phyloP scores from a whole-genome alignment of 1,284 basidiomycete genomes.

The Neonothopanus nambi region DNA sequence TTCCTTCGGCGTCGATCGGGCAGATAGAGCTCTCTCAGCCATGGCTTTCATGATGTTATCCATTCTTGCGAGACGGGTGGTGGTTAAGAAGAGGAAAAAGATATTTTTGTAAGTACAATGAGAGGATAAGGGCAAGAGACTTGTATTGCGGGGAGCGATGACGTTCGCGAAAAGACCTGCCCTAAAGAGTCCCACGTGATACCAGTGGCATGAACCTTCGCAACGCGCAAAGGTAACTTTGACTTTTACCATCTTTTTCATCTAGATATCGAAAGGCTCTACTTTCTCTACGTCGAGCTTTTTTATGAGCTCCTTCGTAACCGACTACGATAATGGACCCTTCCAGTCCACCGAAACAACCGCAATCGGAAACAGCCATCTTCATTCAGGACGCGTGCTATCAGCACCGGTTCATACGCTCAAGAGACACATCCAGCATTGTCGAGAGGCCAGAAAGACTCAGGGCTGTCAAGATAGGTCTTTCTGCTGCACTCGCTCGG shows the following conservation, averaged over 20 bases:
- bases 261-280: too few relatives aligned
- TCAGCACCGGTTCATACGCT: constrained; percentile 79
- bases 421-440: constrained; percentile 68
- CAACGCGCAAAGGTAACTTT: too few relatives aligned
- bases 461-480: constrained; percentile 76
- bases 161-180: constrained; percentile 4
- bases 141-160: too few relatives aligned
- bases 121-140: too few relatives aligned
- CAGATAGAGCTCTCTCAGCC: not conserved
- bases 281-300: too few relatives aligned
- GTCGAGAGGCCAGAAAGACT: constrained; percentile 92
- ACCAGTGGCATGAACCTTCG: too few relatives aligned
- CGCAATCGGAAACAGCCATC: constrained; percentile 23
- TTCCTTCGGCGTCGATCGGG: constrained; percentile 5
- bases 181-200: not conserved
- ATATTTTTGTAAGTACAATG: too few relatives aligned
- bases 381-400: constrained; percentile 70
- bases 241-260: too few relatives aligned
- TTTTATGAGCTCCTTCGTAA: too few relatives aligned
- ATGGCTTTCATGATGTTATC: constrained; percentile 1
- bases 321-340: not conserved
- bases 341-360: not conserved
- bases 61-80: not conserved
- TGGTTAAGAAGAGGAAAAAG: not conserved
- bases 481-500: constrained; percentile 75